Evolutionary conservation across 2,329 filamentous ascomycete species (phyloP), one percentile per base, ranked within the genome.

Genomic region (Aureobasidium namibiae): DNA sequence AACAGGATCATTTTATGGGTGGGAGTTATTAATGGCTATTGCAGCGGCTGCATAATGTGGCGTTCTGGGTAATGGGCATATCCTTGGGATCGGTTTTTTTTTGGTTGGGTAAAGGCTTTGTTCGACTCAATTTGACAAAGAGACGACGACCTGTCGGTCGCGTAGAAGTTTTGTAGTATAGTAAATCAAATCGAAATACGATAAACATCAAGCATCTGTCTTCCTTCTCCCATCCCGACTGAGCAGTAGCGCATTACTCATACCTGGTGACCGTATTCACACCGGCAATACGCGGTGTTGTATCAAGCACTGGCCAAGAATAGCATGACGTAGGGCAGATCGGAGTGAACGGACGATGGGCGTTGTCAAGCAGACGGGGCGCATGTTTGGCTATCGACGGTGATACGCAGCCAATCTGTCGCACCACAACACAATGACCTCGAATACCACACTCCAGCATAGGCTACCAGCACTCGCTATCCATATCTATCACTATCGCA

Each of bases 31-130:
- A 21, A 45, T 39, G 38, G 45, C 46, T 34, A 34, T 42, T 56
- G 60, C 38, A 60, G 50, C 33, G 49, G 58, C 58, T 60, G 58
- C 58, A 60, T 60, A 53, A 60, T 60, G 58, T 54, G 58, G 58
- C 50, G 58, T 60, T 60, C 48, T 54, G 38, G 57, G 57, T 48
- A 49, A 59, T 50, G 57, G 57, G 57, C 46, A 59, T 59, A 42
- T 59, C 57, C 56, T 29, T 24, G 56, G 45, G 18, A 45, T 16
- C 24, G 24, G 24, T 29, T 56, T 44, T 44, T 42, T 44, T 44
- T 26, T 2, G 44, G n/a, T 48, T 48, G 54, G 54, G 54, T 36
- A 44, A 56, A 56, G 52, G 52, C 39, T 39, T 23, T 45, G 52
- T 45, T 56, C 52, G 52, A 44, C 50, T 53, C 50, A 23, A 23